A percentile compares a stretch with the other conserved stretches of the same genome.
These are phyloP conservation scores for Malassezia obtusa DNA, from an alignment of 1,284 basidiomycete genomes.

Conservation along the genomic window DNA sequence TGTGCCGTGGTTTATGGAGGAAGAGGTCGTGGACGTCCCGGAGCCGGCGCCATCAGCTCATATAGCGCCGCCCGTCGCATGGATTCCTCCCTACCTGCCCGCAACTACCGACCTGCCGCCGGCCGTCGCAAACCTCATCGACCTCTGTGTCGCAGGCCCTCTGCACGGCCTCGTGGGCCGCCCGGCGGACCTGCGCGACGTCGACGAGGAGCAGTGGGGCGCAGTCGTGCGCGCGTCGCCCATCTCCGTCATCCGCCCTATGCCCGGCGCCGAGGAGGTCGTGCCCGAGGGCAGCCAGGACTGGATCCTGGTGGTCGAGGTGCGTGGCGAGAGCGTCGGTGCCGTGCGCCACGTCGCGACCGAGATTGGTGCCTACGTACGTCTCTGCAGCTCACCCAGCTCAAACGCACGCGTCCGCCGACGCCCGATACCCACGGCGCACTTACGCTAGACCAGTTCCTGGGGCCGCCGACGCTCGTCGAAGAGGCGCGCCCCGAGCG, in stretches of 20 bases:
- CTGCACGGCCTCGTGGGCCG: constrained; percentile 26
- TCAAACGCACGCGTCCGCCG: constrained; percentile 9
- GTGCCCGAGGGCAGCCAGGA: constrained; percentile 19
- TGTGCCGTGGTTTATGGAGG: constrained; percentile 35
- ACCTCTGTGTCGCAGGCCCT: constrained; percentile 23
- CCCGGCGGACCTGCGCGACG: constrained; percentile 4
- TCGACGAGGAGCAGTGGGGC: constrained; percentile 19
- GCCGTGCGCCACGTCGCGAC: constrained; percentile 29
- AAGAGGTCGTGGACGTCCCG: constrained; percentile 24
- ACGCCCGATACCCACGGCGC: background rate
- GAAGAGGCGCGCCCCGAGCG: constrained; percentile 1
- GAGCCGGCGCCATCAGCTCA: background rate
- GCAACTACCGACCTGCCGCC: constrained; percentile 19
- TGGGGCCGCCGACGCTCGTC: constrained; percentile 19
- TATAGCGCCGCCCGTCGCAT: constrained; percentile 4
- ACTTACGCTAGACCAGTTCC: constrained; percentile 26
- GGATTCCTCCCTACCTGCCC: constrained; percentile 15
- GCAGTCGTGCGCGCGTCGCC: constrained; percentile 21
- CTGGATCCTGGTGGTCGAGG: constrained; percentile 43
- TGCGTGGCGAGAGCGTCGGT: constrained; percentile 28
- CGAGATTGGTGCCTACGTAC: constrained; percentile 29
- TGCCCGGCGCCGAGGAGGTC: constrained; percentile 13
- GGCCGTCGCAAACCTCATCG: constrained; percentile 21
- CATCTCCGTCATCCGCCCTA: constrained; percentile 31
- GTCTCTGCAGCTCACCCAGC: constrained; percentile 7